Evolutionary conservation across 176 grass and related monocot genomes (phyloP).

Genomic region (Tuctoria greenei): DNA sequence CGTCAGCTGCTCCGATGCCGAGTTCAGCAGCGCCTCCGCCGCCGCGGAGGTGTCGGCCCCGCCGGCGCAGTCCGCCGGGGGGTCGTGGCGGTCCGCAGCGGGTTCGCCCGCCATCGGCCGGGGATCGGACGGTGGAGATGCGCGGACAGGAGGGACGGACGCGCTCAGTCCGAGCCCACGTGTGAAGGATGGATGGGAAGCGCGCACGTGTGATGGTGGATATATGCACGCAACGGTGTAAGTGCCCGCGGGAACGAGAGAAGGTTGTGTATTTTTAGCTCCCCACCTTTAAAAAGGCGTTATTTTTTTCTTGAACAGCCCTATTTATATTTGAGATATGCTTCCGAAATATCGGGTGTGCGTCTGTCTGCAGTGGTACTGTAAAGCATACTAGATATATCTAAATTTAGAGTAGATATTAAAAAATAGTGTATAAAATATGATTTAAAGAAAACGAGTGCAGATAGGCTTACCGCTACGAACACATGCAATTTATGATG

Average conservation of each 20-base stretch:
- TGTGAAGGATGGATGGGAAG: conserved; percentile 18
- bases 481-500: not conserved
- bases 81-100: conserved; percentile 38
- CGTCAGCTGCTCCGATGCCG: conserved; percentile 70
- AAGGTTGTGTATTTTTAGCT: not conserved
- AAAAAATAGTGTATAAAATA: too few species aligned
- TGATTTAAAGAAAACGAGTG: too few species aligned
- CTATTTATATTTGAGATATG: not conserved
- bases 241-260: not conserved
- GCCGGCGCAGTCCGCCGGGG: conserved; percentile 12
- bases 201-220: not conserved
- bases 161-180: conserved; percentile 37
- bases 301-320: not conserved
- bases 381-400: too few species aligned
- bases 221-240: not conserved
- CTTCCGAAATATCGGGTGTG: too few species aligned
- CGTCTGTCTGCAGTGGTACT: too few species aligned
- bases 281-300: not conserved
- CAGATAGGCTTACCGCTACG: not conserved
- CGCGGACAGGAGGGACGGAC: not conserved
- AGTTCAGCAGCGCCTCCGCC: conserved; percentile 43
- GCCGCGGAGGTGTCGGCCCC: conserved; percentile 3
- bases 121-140: conserved; percentile 50
- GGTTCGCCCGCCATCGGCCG: conserved; percentile 48
- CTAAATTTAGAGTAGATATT: too few species aligned